Evolutionary conservation across 257 asterid species (phyloP).

Genomic region (Rhazya stricta): DNA sequence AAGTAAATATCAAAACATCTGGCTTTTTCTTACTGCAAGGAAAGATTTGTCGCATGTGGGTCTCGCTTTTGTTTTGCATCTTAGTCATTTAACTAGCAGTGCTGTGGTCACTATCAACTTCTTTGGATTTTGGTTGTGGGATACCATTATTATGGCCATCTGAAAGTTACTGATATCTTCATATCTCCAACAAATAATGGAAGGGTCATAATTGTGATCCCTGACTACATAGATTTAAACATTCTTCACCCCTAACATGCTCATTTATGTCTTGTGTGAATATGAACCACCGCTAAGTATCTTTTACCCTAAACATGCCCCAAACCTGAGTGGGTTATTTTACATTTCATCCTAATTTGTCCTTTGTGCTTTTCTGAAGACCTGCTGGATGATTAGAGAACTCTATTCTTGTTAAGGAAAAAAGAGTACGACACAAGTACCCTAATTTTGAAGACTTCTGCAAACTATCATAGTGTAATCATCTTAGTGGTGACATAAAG

Average conservation of each 20-base stretch:
- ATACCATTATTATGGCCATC: background rate
- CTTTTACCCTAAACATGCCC: background rate
- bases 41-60: background rate
- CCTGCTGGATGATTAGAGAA: background rate
- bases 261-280: background rate
- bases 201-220: background rate
- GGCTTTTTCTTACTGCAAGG: background rate
- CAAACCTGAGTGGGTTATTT: background rate
- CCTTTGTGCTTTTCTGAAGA: background rate
- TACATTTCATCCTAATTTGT: background rate
- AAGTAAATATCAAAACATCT: background rate
- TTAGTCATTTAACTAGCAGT: background rate
- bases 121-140: background rate
- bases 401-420: background rate
- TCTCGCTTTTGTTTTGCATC: background rate
- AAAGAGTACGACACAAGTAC: background rate
- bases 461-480: background rate
- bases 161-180: background rate
- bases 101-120: background rate
- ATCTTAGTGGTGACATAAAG: background rate
- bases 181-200: background rate
- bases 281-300: background rate
- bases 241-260: background rate
- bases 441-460: background rate
- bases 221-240: background rate